A percentile compares a stretch with the other conserved stretches of the same genome.
phyloP scores from a whole-genome alignment of 1,284 basidiomycete genomes.

The Malassezia dermatis region DNA sequence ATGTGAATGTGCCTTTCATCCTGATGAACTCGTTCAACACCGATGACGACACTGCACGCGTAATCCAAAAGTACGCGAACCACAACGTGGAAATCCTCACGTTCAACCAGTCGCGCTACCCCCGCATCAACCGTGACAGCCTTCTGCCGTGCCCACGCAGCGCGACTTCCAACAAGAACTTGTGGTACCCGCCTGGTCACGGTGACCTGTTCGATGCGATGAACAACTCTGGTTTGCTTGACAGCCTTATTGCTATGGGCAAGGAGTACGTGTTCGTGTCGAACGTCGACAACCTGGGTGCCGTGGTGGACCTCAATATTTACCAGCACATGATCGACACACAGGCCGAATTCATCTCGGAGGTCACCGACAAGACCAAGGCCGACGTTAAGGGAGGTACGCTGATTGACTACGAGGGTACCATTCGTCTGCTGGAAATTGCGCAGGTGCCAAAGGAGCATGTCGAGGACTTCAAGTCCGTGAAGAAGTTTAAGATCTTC shows the following conservation, averaged over 20 bases:
- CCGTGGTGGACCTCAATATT: constrained; percentile 64
- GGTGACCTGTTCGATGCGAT: constrained; percentile 91
- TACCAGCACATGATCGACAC: constrained; percentile 54
- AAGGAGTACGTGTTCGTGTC: constrained; percentile 98
- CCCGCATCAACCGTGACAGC: constrained; percentile 89
- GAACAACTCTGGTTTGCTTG: constrained; percentile 87
- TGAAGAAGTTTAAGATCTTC: constrained; percentile 52
- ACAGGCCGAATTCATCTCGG: constrained; percentile 49
- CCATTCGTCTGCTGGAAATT: constrained; percentile 87
- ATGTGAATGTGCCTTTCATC: constrained; percentile 83
- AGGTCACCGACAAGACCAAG: constrained; percentile 98
- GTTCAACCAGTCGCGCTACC: constrained; percentile 97
- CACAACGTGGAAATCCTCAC: constrained; percentile 51
- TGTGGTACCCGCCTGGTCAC: constrained; percentile 93
- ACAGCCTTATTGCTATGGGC: constrained; percentile 84
- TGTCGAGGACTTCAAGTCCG: constrained; percentile 92
- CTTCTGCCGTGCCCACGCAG: constrained; percentile 78
- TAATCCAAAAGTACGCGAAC: constrained; percentile 99
- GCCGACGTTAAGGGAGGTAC: constrained; percentile 99
- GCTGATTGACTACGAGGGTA: constrained; percentile 82
- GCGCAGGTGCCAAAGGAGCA: constrained; percentile 97
- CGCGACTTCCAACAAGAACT: constrained; percentile 80
- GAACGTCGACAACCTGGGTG: constrained; percentile 97
- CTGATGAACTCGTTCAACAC: constrained; percentile 99
- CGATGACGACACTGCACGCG: constrained; percentile 53